Evolutionary conservation across 2,329 filamentous ascomycete genomes (phyloP).

Genomic region (Penicillium sclerotigenum): DNA sequence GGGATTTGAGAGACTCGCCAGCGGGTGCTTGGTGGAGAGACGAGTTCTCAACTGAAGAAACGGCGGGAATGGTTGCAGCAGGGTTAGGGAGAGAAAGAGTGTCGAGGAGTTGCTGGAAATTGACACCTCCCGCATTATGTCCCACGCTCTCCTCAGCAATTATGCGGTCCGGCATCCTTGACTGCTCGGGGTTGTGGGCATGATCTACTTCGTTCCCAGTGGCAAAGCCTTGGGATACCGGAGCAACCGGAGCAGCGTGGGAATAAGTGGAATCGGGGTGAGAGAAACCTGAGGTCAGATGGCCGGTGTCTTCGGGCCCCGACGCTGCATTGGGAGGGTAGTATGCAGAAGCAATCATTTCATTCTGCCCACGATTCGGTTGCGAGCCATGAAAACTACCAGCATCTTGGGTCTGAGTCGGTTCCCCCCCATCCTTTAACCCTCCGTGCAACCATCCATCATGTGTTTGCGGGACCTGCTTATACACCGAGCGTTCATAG

Average conservation of each 20-base stretch:
- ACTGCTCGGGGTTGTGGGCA: slow-evolving; percentile 19
- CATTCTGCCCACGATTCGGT: slow-evolving; percentile 24
- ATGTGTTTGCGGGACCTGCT: slow-evolving; percentile 12
- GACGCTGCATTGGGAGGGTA: slow-evolving; percentile 24
- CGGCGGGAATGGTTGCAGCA: slow-evolving; percentile 24
- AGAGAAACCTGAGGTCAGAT: slow-evolving; percentile 8
- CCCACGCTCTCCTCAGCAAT: slow-evolving; percentile 24
- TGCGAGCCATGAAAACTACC: slow-evolving; percentile 35
- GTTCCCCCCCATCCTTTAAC: slow-evolving; percentile 9
- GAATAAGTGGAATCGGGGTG: slow-evolving; percentile 23
- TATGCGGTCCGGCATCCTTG: slow-evolving; percentile 24
- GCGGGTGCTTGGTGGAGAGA: slow-evolving; percentile 29
- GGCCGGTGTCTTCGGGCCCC: slow-evolving; percentile 6
- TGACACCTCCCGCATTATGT: slow-evolving; percentile 38
- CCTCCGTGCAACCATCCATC: slow-evolving; percentile 18
- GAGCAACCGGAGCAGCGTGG: slow-evolving; percentile 24
- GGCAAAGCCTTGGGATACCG: slow-evolving; percentile 25
- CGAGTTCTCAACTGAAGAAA: slow-evolving; percentile 27
- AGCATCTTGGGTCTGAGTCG: slow-evolving; percentile 25
- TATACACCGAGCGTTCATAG: slow-evolving; percentile 47
- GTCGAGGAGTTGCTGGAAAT: slow-evolving; percentile 50
- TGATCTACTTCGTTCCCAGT: slow-evolving; percentile 32
- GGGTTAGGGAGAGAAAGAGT: slow-evolving; percentile 42
- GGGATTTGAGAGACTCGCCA: slow-evolving; percentile 35
- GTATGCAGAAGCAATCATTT: slow-evolving; percentile 26